Base-by-base conservation (phyloP, 2,329 filamentous ascomycete species). In the Epichloe typhina region DNA sequence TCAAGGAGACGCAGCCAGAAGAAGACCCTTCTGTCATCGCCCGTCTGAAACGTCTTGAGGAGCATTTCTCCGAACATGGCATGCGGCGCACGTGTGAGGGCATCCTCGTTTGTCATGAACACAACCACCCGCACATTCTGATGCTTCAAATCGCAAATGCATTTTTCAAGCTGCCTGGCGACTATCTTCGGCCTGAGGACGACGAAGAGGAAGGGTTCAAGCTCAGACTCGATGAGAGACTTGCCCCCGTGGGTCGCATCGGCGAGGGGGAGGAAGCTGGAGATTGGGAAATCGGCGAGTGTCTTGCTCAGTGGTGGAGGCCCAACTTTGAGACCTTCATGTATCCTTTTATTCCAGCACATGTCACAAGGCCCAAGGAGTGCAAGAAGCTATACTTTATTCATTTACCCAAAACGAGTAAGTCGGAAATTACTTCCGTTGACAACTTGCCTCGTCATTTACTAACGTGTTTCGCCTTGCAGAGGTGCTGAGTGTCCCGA, bases 241-340 rank as follows among this genome's bases (percentile, higher is more conserved):
- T 98, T 49, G 93, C 93, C 1, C 93, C 93, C 1, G 87, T 93
- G n/a, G 88, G 88, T 50, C 83, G 84, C 46, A 82, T 87, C 26
- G 86, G 88, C 54, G 86, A 94, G 67, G 87, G 47, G 47, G 87
- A 93, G 60, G 90, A 91, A 65, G 86, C 87, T 56, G 67, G 65
- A 17, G 88, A 95, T 64, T 98, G 93, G 93, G 79, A 94, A 66
- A 82, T 98, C 59, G 88, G 87, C 59, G 93, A 97, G 66, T 95
- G 90, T 46, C 76, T 98, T 51, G 91, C 93, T 50, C 90, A 96
- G 71, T 98, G 93, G 93, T 98, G 91, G 89, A 79, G 93, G 52
- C 93, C 93, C 50, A 98, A 97, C 73, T 96, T 97, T 66, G 93
- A 98, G 75, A 97, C 93, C 2, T 97, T 97, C 75, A 96, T 98